A percentile compares a stretch with the other conserved stretches of the same genome.
phyloP scores from a whole-genome alignment of 2,329 filamentous ascomycete genomes.

The Aspergillus latus region DNA sequence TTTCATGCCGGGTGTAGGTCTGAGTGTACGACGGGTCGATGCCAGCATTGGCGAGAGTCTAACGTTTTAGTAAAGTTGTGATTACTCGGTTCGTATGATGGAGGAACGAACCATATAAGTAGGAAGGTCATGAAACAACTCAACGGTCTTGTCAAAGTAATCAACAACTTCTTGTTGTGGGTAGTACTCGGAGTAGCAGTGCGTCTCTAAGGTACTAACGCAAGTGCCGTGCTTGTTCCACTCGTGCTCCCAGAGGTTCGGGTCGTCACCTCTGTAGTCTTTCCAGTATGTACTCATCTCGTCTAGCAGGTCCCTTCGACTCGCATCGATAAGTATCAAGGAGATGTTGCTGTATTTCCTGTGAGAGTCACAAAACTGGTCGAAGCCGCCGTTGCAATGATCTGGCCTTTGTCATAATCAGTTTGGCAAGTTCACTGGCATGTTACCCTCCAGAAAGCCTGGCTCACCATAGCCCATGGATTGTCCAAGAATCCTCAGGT shows the following conservation, averaged over 20 bases:
- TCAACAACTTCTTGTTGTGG: slow-evolving; percentile 65
- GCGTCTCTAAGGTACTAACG: slow-evolving; percentile 65
- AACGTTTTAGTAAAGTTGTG: slow-evolving; percentile 10
- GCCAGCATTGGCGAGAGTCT: slow-evolving; percentile 61
- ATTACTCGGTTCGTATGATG: not conserved
- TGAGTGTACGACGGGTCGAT: slow-evolving; percentile 53
- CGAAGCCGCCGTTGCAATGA: slow-evolving; percentile 69
- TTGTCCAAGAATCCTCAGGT: slow-evolving; percentile 69
- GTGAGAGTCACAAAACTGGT: slow-evolving; percentile 62
- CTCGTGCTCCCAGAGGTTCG: slow-evolving; percentile 71
- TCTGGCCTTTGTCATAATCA: slow-evolving; percentile 52
- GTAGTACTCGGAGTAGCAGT: slow-evolving; percentile 64
- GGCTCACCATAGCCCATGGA: slow-evolving; percentile 66
- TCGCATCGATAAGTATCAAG: slow-evolving; percentile 57
- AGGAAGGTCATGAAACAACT: slow-evolving; percentile 65
- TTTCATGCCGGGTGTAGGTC: slow-evolving; percentile 61
- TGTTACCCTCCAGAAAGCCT: not conserved
- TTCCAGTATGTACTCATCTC: slow-evolving; percentile 75
- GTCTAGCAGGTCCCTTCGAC: slow-evolving; percentile 56
- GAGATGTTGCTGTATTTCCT: slow-evolving; percentile 67
- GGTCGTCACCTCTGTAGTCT: slow-evolving; percentile 63
- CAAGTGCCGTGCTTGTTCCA: slow-evolving; percentile 77
- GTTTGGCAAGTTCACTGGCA: not conserved
- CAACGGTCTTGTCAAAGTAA: slow-evolving; percentile 66
- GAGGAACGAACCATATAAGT: slow-evolving; percentile 55